Evolutionary conservation across 257 asterid genomes (phyloP).

Genomic region (Scutellaria baicalensis): DNA sequence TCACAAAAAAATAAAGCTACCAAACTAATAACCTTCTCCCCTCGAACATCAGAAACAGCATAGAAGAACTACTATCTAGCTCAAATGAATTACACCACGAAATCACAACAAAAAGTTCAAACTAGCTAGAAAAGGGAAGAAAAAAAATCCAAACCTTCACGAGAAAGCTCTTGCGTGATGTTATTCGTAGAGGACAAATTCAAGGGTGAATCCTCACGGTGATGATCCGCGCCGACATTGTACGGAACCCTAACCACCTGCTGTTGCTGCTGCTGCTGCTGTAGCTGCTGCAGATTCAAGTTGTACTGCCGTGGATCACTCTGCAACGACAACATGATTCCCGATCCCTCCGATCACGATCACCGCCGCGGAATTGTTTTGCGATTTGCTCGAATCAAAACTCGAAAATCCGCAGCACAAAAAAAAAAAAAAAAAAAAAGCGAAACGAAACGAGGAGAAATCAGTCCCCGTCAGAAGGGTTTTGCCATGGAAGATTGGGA

Average conservation of each 20-base stretch:
- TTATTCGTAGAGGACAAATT: conserved; percentile 26
- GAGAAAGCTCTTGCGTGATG: conserved; percentile 53
- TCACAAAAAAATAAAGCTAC: neutral
- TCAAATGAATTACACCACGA: neutral
- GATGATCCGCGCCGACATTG: conserved; percentile 41
- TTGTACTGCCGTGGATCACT: conserved; percentile 70
- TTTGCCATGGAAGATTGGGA: neutral
- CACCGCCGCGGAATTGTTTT: conserved; percentile 19
- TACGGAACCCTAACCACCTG: conserved; percentile 45
- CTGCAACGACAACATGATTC: conserved; percentile 82
- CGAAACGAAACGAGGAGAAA: conserved; percentile 1
- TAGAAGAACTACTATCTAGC: neutral
- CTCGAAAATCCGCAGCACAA: neutral
- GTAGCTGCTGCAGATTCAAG: conserved; percentile 44
- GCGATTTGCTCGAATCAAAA: neutral
- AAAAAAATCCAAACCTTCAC: conserved; percentile 44
- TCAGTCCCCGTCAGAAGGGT: conserved; percentile 13
- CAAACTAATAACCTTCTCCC: neutral
- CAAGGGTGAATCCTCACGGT: conserved; percentile 37
- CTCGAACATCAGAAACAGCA: neutral
- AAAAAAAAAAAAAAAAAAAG: neutral
- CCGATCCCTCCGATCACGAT: conserved; percentile 25
- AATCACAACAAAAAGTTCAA: neutral
- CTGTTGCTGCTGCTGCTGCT: conserved; percentile 42
- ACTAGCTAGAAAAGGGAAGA: neutral